A percentile compares a stretch with the other conserved stretches of the same genome.
phyloP scores from a whole-genome alignment of 805 yeast genomes.

The Ogataea angusta region DNA sequence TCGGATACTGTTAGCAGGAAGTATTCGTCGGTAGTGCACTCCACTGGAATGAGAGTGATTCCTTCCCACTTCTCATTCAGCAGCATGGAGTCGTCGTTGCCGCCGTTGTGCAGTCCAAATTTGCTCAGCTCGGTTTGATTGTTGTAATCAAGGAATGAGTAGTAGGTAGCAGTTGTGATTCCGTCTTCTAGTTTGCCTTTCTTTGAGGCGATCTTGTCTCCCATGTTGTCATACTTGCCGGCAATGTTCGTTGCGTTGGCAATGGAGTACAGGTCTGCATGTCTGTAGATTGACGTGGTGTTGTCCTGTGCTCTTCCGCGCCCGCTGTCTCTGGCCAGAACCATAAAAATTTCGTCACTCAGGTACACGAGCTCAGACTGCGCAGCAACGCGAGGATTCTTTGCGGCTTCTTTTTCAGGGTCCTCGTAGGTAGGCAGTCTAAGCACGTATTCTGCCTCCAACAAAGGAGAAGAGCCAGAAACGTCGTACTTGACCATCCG shows the following conservation, averaged over 20 bases:
- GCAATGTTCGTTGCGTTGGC: constrained; percentile 29
- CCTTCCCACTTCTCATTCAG: constrained; percentile 36
- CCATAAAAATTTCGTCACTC: constrained; percentile 27
- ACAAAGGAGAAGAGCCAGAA: constrained; percentile 15
- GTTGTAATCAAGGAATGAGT: constrained; percentile 27
- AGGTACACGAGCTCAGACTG: constrained; percentile 31
- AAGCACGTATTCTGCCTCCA: constrained; percentile 30
- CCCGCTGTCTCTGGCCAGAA: constrained; percentile 31
- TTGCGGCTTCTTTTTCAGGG: constrained; percentile 17
- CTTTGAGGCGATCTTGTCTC: constrained; percentile 25
- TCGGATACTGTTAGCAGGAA: constrained; percentile 28
- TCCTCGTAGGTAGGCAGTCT: constrained; percentile 28
- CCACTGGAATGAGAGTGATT: constrained; percentile 29
- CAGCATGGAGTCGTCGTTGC: constrained; percentile 22
- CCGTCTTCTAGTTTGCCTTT: constrained; percentile 24
- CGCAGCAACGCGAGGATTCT: constrained; percentile 30
- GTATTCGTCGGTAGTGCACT: constrained; percentile 31
- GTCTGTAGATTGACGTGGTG: constrained; percentile 28
- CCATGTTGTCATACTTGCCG: constrained; percentile 29
- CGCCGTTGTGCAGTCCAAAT: constrained; percentile 35
- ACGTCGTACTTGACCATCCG: constrained; percentile 31
- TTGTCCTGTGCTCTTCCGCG: constrained; percentile 24
- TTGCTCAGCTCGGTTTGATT: constrained; percentile 26
- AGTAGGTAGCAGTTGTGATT: constrained; percentile 27
- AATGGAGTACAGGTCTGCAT: constrained; percentile 29